Conservation (phyloP, 805 yeast species). For the Metschnikowia lachancei region DNA sequence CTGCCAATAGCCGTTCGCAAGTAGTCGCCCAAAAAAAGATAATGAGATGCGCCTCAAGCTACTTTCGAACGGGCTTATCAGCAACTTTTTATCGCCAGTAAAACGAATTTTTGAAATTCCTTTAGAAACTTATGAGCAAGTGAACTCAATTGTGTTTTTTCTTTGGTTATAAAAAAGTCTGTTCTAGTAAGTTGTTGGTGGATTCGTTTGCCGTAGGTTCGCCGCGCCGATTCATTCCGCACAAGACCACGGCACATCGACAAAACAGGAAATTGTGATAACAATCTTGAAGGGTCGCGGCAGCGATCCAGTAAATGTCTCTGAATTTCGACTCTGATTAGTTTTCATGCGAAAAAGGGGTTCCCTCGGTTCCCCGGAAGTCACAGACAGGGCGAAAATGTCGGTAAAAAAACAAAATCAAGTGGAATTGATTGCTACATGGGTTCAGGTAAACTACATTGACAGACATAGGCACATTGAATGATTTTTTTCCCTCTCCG, state of each 20-base stretch:
- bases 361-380: background rate
- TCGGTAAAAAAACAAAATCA: too few relatives aligned
- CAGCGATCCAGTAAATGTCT: background rate
- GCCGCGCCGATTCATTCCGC: background rate
- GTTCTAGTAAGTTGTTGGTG: background rate
- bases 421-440: too few relatives aligned
- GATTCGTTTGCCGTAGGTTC: background rate
- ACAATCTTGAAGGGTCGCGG: constrained; percentile 3
- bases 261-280: constrained; percentile 5
- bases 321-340: background rate
- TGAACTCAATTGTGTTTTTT: background rate
- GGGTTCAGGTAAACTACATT: too few relatives aligned
- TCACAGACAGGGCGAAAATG: background rate
- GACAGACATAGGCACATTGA: too few relatives aligned
- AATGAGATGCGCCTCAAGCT: background rate
- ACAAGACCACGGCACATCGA: constrained; percentile 1
- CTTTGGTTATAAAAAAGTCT: too few relatives aligned
- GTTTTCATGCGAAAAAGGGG: background rate
- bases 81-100: too few relatives aligned
- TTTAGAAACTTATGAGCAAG: too few relatives aligned
- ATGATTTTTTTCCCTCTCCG: too few relatives aligned
- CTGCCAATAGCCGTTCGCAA: background rate
- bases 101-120: too few relatives aligned
- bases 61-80: too few relatives aligned
- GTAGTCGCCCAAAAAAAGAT: constrained; percentile 1